Conservation (phyloP, 2,329 filamentous ascomycete genomes). For the Clonostachys rosea region DNA sequence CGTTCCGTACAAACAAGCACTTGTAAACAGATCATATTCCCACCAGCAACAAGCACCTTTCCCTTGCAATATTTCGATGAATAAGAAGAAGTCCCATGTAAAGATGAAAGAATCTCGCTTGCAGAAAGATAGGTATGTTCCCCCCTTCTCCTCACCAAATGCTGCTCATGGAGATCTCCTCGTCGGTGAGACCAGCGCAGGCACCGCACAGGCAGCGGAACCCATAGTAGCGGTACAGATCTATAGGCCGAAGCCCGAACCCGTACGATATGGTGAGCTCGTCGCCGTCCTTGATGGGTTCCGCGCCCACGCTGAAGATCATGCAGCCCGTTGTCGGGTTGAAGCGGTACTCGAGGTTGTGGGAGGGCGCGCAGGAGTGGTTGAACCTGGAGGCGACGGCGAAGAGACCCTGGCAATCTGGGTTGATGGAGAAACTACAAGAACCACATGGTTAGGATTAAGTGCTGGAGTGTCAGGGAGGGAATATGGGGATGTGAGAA, state of each 20-base stretch:
- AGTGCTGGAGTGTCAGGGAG: neutral
- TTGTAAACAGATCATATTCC: no score
- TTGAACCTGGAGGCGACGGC: constrained; percentile 52
- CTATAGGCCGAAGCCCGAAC: constrained; percentile 16
- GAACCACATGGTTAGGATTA: constrained; percentile 6
- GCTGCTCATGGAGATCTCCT: constrained; percentile 3
- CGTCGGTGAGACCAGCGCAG: constrained; percentile 24
- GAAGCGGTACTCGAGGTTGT: constrained; percentile 39
- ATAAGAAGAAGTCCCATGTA: no score
- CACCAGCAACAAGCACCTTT: no score
- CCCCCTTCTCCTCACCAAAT: no score
- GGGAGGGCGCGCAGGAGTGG: constrained; percentile 42
- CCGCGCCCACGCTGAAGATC: constrained; percentile 27
- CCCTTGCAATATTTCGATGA: no score
- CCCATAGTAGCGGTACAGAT: constrained; percentile 40
- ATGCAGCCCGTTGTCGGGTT: constrained; percentile 26
- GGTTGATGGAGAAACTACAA: no score
- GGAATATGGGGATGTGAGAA: neutral
- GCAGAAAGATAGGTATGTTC: no score
- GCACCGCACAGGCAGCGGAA: constrained; percentile 47
- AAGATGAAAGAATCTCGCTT: no score
- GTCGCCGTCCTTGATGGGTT: constrained; percentile 29
- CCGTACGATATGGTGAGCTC: constrained; percentile 51
- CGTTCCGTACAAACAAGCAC: no score
- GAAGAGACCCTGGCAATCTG: constrained; percentile 33